These are phyloP conservation scores for Pleodorina starrii DNA, from an alignment of 139 green algal species.

Conservation along the genomic window DNA sequence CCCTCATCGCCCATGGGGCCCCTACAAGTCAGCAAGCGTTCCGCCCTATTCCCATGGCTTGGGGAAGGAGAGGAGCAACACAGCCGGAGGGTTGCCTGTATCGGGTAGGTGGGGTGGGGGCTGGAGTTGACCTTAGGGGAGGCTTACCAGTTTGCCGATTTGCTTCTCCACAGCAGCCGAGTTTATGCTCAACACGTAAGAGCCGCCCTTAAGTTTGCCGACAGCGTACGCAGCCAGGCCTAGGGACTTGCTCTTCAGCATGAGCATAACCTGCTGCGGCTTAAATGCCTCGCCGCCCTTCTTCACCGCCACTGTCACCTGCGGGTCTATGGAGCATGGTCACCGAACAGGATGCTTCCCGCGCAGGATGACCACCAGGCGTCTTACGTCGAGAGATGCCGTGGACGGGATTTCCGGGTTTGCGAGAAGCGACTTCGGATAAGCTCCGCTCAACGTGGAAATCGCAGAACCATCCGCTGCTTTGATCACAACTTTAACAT, in stretches of 20 bases:
- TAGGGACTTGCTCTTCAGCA: conserved; percentile 43
- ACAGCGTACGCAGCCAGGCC: conserved; percentile 60
- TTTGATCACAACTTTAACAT: conserved; percentile 36
- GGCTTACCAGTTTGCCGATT: conserved; percentile 57
- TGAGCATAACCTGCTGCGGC: conserved; percentile 66
- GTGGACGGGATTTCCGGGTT: conserved; percentile 29
- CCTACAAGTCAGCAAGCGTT: too few species aligned
- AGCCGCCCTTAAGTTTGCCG: conserved; percentile 57
- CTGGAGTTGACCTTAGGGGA: too few species aligned
- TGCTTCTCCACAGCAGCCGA: conserved; percentile 60
- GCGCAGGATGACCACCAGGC: neutral
- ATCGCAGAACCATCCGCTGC: conserved; percentile 8
- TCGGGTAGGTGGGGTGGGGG: too few species aligned
- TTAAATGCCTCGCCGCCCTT: conserved; percentile 48
- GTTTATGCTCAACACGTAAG: conserved; percentile 31
- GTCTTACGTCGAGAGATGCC: conserved; percentile 23
- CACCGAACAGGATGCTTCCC: neutral
- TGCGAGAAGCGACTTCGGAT: conserved; percentile 37
- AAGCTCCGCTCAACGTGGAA: neutral
- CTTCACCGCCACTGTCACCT: conserved; percentile 51
- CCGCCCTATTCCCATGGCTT: too few species aligned
- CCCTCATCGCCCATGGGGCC: too few species aligned
- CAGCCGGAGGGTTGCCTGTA: too few species aligned
- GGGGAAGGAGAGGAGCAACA: too few species aligned
- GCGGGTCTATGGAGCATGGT: neutral